phyloP scores from a whole-genome alignment of 192 early-diverging fungal genomes.

The Backusella morwellensis region DNA sequence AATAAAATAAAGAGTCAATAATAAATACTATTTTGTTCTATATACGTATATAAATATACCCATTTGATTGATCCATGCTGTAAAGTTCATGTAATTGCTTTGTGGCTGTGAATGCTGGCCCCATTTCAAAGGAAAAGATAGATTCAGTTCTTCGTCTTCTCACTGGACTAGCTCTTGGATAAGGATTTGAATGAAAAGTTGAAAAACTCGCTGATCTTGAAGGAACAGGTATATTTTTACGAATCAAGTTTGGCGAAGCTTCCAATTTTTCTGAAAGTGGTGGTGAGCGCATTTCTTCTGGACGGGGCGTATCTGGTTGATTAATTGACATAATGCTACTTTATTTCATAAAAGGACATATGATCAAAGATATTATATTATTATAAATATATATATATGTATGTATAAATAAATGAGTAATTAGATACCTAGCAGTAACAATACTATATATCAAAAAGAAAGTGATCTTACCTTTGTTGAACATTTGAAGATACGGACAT shows the following conservation, averaged over 20 bases:
- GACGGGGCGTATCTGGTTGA: constrained; percentile 30
- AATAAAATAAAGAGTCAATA: background rate
- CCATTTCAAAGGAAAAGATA: constrained; percentile 46
- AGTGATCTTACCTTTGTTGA: background rate
- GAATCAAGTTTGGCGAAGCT: constrained; percentile 10
- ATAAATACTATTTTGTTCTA: background rate
- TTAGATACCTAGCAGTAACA: background rate
- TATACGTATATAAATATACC: constrained; percentile 29
- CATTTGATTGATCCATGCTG: constrained; percentile 57
- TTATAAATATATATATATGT: background rate
- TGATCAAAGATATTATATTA: background rate
- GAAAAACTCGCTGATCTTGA: constrained; percentile 17
- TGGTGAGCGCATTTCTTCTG: constrained; percentile 12
- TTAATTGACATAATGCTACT: constrained; percentile 24
- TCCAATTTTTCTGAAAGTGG: constrained; percentile 1
- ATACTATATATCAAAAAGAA: background rate
- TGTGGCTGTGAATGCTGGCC: constrained; percentile 68
- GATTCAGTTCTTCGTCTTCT: constrained; percentile 41
- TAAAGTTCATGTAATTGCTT: constrained; percentile 63
- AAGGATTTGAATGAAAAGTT: constrained; percentile 26
- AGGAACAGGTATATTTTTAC: constrained; percentile 13
- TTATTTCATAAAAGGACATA: background rate
- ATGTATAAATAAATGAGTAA: background rate
- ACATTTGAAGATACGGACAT: background rate
- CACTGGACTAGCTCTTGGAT: constrained; percentile 21